Evolutionary conservation across 352 stramenopile genomes (phyloP), one percentile per base, ranked within the genome.

Genomic region (Pythium coloratum): DNA sequence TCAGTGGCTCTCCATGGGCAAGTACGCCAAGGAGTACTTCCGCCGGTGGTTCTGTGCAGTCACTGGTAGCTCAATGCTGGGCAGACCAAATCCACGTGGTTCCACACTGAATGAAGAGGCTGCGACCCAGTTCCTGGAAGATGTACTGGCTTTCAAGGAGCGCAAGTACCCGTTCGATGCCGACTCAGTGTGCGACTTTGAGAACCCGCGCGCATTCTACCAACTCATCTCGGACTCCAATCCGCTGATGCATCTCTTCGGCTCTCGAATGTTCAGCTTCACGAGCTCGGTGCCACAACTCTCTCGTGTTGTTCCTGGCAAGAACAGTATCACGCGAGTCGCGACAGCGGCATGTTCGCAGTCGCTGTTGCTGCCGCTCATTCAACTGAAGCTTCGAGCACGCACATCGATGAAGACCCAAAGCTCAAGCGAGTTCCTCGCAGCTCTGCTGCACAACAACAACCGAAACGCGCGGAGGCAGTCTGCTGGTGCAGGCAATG

Each of bases 11-110:
- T 80, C 84, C 12, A 84, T 93, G 55, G 82, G 78, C 24, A 91
- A 90, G 53, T 90, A 88, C 42, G 82, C 82, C 0, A 93, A 91
- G 40, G 82, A 90, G 62, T 90, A 86, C 38, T 93, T 91, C 59
- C 77, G 80, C 0, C 55, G 75, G 16, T 93, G 84, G 84, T 91
- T 93, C 62, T 91, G 84, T 61, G 24, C 20, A 1, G 40, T 34
- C n/a, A 26, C 33, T 10, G 49, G 49, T 3, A 56, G 13, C 49
- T 38, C 49, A 2, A 10, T 56, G 24, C 9, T 56, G 49, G 38
- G 40, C 36, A 24, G 20, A 34, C 26, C 10, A 12, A 62, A 46
- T 44, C 32, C 16, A 33, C 55, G 36, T 2, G 14, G 18, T 7
- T 59, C 71, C 34, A 47, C 70, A 2, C 67, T 90, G 16, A 82